Percentiles rank a stretch among this genome's conserved stretches.
Conservation (phyloP, 2,329 filamentous ascomycete species). For the Gnomoniopsis sp. region DNA sequence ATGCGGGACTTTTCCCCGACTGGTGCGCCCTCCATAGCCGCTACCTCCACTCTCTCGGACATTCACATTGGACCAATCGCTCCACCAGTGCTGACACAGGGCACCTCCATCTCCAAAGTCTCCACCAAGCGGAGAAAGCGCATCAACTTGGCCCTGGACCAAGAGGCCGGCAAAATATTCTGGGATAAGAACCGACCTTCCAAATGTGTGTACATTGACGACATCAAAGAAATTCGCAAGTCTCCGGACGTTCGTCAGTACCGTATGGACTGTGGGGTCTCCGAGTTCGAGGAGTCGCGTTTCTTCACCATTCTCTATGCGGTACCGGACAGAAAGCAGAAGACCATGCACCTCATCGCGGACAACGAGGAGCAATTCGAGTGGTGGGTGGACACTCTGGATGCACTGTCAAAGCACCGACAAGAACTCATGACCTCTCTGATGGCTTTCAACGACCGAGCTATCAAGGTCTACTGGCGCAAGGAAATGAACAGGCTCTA, state of each 20-base stretch:
- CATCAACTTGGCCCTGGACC: conserved; percentile 70
- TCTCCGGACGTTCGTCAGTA: conserved; percentile 85
- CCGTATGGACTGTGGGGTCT: conserved; percentile 74
- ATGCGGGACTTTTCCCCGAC: conserved; percentile 45
- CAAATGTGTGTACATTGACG: conserved; percentile 90
- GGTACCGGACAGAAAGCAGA: conserved; percentile 75
- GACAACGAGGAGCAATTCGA: conserved; percentile 68
- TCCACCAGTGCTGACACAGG: conserved; percentile 72
- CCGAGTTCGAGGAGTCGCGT: conserved; percentile 62
- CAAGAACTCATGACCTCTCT: conserved; percentile 88
- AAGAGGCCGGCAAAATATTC: conserved; percentile 78
- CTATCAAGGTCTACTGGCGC: conserved; percentile 81
- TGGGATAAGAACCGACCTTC: conserved; percentile 78
- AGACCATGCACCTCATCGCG: conserved; percentile 85
- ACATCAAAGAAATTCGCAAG: conserved; percentile 85
- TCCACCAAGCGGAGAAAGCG: conserved; percentile 79
- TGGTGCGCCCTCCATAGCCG: conserved; percentile 43
- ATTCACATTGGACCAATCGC: conserved; percentile 66
- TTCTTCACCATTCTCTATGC: conserved; percentile 93
- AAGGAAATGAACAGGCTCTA: conserved; percentile 74
- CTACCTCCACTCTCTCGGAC: conserved; percentile 34
- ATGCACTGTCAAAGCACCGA: conserved; percentile 79
- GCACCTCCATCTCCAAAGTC: conserved; percentile 76
- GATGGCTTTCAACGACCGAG: conserved; percentile 79
- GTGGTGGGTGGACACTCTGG: conserved; percentile 80